These are phyloP conservation scores for Talaromyces verruculosus DNA, from an alignment of 2,329 filamentous ascomycete species.

Conservation along the genomic window DNA sequence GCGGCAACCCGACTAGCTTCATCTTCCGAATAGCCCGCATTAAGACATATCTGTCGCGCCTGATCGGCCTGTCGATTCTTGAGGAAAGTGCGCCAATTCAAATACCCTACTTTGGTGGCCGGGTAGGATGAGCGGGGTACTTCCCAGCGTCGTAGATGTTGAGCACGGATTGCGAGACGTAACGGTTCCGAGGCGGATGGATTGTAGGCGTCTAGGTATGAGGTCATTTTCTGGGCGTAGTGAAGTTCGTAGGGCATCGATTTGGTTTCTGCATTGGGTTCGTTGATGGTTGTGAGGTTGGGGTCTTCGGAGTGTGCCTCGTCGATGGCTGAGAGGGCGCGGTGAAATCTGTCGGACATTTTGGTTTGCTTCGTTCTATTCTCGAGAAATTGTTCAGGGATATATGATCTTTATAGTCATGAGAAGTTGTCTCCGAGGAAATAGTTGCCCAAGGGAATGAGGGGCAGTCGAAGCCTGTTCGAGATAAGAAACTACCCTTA, in stretches of 20 bases:
- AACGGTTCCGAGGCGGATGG: constrained; percentile 66
- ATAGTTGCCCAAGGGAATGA: background rate
- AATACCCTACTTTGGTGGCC: constrained; percentile 72
- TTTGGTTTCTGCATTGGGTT: constrained; percentile 39
- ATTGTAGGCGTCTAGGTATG: constrained; percentile 63
- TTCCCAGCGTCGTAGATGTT: constrained; percentile 85
- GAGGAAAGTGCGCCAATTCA: constrained; percentile 73
- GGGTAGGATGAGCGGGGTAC: constrained; percentile 72
- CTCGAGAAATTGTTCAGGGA: background rate
- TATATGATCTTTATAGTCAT: background rate
- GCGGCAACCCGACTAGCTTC: constrained; percentile 64
- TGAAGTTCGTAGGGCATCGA: constrained; percentile 73
- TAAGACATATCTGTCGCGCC: constrained; percentile 54
- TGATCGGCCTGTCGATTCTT: constrained; percentile 70
- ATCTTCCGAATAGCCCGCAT: constrained; percentile 51
- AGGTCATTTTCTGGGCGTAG: constrained; percentile 77
- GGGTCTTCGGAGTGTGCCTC: constrained; percentile 69
- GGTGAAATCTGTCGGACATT: constrained; percentile 37
- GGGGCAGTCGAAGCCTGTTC: background rate
- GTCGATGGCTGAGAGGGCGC: constrained; percentile 69
- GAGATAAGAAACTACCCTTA: background rate
- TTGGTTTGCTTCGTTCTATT: background rate
- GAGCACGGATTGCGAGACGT: constrained; percentile 74
- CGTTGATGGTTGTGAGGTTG: constrained; percentile 51
- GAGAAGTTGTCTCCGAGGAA: background rate